These are phyloP conservation scores for Chlorella vulgaris DNA, from an alignment of 139 green algal species.

Conservation along the genomic window DNA sequence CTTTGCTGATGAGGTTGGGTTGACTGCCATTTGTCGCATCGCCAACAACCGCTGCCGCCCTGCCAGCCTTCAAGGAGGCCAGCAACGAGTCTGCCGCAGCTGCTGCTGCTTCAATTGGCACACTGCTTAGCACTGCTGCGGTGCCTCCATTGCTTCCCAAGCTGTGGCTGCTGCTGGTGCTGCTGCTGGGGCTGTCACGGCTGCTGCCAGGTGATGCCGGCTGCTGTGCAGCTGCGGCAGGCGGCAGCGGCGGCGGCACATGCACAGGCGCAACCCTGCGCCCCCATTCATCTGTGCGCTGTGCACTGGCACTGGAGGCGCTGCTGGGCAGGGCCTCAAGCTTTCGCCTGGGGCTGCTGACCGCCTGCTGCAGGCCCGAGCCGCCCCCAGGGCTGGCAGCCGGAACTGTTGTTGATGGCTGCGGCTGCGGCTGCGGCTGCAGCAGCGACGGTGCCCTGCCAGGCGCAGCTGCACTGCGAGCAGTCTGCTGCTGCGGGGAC, in stretches of 20 bases:
- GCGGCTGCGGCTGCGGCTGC: not conserved
- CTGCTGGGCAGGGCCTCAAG: no score
- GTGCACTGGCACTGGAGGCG: not conserved
- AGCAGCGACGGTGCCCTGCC: not conserved
- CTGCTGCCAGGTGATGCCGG: not conserved
- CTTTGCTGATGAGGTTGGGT: not conserved
- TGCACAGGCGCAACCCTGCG: not conserved
- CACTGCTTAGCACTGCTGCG: not conserved
- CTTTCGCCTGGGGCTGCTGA: no score
- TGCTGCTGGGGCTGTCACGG: not conserved
- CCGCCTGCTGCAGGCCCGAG: no score
- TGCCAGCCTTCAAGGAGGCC: no score
- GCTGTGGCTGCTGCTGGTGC: not conserved
- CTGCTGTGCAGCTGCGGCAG: not conserved
- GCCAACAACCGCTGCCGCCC: no score
- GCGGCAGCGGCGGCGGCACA: no score
- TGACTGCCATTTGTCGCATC: no score
- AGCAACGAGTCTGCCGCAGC: not conserved
- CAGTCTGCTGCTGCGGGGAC: not conserved
- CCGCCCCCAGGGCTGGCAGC: no score
- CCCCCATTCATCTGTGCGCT: conserved; percentile 8
- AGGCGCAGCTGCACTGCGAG: no score
- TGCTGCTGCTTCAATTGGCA: not conserved
- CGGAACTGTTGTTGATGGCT: not conserved
- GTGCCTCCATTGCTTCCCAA: not conserved